Evolutionary conservation across 371 early-diverging fungal genomes (phyloP).

Genomic region (Syncephalastrum racemosum): DNA sequence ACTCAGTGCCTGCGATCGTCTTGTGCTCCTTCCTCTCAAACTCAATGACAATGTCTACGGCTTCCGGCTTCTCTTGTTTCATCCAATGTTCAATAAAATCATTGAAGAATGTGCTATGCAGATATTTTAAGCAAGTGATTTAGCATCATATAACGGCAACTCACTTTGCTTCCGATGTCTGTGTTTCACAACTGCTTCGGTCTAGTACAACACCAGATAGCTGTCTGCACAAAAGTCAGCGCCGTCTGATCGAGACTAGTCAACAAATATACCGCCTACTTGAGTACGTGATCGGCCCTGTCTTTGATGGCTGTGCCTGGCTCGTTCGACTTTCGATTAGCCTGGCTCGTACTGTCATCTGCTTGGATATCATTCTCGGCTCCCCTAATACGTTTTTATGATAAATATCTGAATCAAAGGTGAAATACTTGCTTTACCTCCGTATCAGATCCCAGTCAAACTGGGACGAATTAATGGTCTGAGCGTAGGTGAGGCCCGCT

Average conservation of each 20-base stretch:
- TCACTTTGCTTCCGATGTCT: conserved; percentile 6
- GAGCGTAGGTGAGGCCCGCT: conserved; percentile 29
- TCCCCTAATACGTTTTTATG: conserved; percentile 12
- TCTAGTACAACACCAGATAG: conserved; percentile 14
- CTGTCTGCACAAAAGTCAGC: conserved; percentile 9
- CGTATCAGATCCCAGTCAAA: conserved; percentile 25
- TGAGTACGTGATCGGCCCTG: conserved; percentile 30
- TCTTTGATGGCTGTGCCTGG: conserved; percentile 26
- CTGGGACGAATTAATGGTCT: conserved; percentile 14
- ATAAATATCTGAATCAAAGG: neutral
- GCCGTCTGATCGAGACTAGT: neutral
- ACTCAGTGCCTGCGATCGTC: conserved; percentile 34
- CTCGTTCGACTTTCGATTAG: conserved; percentile 23
- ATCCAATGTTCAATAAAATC: conserved; percentile 30
- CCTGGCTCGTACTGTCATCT: conserved; percentile 12
- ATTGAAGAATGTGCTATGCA: conserved; percentile 27
- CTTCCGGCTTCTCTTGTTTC: conserved; percentile 22
- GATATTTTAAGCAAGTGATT: neutral
- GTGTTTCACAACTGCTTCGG: neutral
- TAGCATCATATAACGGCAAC: neutral
- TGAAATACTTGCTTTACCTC: conserved; percentile 12
- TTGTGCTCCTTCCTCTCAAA: conserved; percentile 22
- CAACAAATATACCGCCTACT: conserved; percentile 11
- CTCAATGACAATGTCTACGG: conserved; percentile 15
- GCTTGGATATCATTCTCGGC: conserved; percentile 28